Evolutionary conservation across 2,329 filamentous ascomycete genomes (phyloP).

Genomic region (Aciculosporium take): DNA sequence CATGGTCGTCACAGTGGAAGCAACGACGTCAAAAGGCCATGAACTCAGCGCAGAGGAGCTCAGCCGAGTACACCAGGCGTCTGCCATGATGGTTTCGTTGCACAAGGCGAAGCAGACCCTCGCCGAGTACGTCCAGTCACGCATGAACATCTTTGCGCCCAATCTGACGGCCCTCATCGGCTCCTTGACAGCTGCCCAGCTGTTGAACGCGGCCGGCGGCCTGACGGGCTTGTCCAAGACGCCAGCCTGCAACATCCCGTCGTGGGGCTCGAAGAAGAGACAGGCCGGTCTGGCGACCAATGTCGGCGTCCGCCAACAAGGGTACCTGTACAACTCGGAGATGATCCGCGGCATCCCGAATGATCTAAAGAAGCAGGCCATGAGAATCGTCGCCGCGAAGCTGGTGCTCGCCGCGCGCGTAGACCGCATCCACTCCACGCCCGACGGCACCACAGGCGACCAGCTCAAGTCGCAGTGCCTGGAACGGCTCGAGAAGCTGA

Average conservation of each 20-base stretch:
- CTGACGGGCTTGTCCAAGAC: slow-evolving; percentile 80
- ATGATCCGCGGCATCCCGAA: slow-evolving; percentile 74
- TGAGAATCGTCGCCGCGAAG: slow-evolving; percentile 89
- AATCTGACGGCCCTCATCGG: slow-evolving; percentile 86
- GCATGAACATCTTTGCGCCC: slow-evolving; percentile 91
- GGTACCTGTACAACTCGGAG: slow-evolving; percentile 82
- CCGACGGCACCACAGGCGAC: slow-evolving; percentile 71
- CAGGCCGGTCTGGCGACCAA: slow-evolving; percentile 83
- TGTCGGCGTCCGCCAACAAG: slow-evolving; percentile 77
- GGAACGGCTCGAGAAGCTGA: slow-evolving; percentile 80
- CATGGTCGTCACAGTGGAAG: slow-evolving; percentile 94
- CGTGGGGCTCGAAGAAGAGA: slow-evolving; percentile 80
- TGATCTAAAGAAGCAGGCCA: slow-evolving; percentile 82
- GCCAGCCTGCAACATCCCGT: slow-evolving; percentile 81
- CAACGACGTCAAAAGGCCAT: slow-evolving; percentile 72
- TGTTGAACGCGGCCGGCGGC: slow-evolving; percentile 90
- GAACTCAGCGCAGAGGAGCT: slow-evolving; percentile 66
- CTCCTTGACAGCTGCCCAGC: slow-evolving; percentile 81
- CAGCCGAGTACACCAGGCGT: slow-evolving; percentile 58
- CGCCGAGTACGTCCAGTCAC: slow-evolving; percentile 88
- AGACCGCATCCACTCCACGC: slow-evolving; percentile 68
- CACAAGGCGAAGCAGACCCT: slow-evolving; percentile 77
- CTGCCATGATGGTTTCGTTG: slow-evolving; percentile 75
- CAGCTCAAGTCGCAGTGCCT: slow-evolving; percentile 71
- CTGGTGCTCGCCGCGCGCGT: slow-evolving; percentile 85